These are phyloP conservation scores for Hortiboletus rubellus DNA, from an alignment of 1,284 basidiomycete genomes.

Conservation along the genomic window DNA sequence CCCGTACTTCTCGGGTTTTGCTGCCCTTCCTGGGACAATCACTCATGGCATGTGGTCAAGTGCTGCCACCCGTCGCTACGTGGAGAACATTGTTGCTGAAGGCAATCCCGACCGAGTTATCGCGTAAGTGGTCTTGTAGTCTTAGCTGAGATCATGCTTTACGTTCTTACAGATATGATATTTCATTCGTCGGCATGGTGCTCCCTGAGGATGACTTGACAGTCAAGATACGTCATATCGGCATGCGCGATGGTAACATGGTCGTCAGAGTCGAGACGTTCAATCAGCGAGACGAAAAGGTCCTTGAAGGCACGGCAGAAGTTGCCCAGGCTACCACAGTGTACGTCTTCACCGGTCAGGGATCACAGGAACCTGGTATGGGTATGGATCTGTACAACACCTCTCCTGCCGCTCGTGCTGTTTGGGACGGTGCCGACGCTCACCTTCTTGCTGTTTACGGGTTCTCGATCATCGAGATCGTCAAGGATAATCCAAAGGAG, in stretches of 20 bases:
- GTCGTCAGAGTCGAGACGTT: slow-evolving; percentile 89
- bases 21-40: slow-evolving; percentile 92
- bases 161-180: slow-evolving; percentile 68
- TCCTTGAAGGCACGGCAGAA: slow-evolving; percentile 90
- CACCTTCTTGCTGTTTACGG: slow-evolving; percentile 94
- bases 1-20: slow-evolving; percentile 96
- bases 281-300: slow-evolving; percentile 87
- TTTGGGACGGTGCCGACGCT: slow-evolving; percentile 95
- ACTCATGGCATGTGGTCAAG: slow-evolving; percentile 98
- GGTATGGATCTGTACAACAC: slow-evolving; percentile 97
- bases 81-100: slow-evolving; percentile 93
- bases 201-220: slow-evolving; percentile 89
- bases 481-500: slow-evolving; percentile 95
- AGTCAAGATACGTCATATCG: slow-evolving; percentile 87
- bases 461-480: slow-evolving; percentile 98
- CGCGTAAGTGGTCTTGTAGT: slow-evolving; percentile 52
- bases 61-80: slow-evolving; percentile 89
- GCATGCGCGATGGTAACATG: slow-evolving; percentile 92
- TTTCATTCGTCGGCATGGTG: slow-evolving; percentile 96
- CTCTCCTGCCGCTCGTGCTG: slow-evolving; percentile 90
- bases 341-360: slow-evolving; percentile 98
- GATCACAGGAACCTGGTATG: slow-evolving; percentile 98
- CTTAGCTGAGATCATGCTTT: slow-evolving; percentile 3
- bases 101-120: slow-evolving; percentile 90
- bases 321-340: slow-evolving; percentile 91